These are phyloP conservation scores for Mortierella antarctica DNA, from an alignment of 192 early-diverging fungal species.

Conservation along the genomic window DNA sequence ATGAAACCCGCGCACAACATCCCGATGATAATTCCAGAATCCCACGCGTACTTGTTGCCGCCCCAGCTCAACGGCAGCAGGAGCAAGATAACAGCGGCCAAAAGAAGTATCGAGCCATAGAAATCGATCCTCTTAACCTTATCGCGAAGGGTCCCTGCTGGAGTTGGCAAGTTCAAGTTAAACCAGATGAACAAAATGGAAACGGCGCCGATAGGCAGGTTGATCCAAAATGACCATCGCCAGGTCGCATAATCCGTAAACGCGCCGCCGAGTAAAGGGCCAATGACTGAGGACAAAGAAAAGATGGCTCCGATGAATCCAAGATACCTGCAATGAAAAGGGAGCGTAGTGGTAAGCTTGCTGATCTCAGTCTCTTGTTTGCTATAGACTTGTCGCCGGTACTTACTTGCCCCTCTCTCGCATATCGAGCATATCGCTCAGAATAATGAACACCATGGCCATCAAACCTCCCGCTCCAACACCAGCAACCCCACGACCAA, in stretches of 20 bases:
- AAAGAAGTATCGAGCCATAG: slow-evolving; percentile 62
- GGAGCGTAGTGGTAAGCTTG: too few relatives aligned
- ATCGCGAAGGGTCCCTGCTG: slow-evolving; percentile 45
- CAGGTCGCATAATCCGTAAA: slow-evolving; percentile 72
- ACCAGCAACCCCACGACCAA: slow-evolving; percentile 69
- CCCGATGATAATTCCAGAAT: slow-evolving; percentile 61
- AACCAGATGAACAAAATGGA: slow-evolving; percentile 42
- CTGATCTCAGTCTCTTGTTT: too few relatives aligned
- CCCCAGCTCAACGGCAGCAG: slow-evolving; percentile 73
- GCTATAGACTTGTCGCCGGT: too few relatives aligned
- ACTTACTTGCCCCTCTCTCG: slow-evolving; percentile 64
- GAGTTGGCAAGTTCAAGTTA: slow-evolving; percentile 61
- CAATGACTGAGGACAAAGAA: slow-evolving; percentile 68
- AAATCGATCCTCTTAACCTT: slow-evolving; percentile 73
- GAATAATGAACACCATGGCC: slow-evolving; percentile 70
- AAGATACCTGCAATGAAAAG: slow-evolving; percentile 51
- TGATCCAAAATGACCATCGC: slow-evolving; percentile 78
- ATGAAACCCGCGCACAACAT: slow-evolving; percentile 59
- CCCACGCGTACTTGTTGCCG: slow-evolving; percentile 69
- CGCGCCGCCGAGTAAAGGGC: slow-evolving; percentile 72
- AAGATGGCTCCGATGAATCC: slow-evolving; percentile 65
- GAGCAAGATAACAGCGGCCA: slow-evolving; percentile 61
- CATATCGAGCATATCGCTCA: slow-evolving; percentile 73
- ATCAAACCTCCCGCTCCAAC: slow-evolving; percentile 73
- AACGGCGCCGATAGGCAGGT: slow-evolving; percentile 52